Base-by-base conservation (phyloP, 148 eudicot species). In the Linanthus parryae region DNA sequence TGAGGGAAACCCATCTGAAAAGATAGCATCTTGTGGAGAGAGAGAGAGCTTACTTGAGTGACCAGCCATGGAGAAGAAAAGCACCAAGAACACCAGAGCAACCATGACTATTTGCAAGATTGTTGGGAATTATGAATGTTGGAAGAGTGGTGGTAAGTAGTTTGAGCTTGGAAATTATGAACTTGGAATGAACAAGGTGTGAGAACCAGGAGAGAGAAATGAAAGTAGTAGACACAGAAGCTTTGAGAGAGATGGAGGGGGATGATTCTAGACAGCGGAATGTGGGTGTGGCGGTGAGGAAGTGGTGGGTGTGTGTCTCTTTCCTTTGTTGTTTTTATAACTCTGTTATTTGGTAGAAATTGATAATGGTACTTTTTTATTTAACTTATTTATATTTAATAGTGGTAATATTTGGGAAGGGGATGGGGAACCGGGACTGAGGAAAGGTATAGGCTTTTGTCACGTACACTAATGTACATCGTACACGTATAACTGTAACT, bases 41-140 rank as follows among this genome's bases (percentile, higher is more conserved):
- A 27, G 7, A 25, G 20, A 8, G 26, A 15, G 46, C 73, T 73
- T 64, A 73, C 78, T 68, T 73, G 78, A 73, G 30, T 54, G 62
- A 54, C 39, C 52, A 59, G 49, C 55, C 21, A 73, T 31, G 58
- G 59, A 57, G 33, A 68, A 33, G 48, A 68, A 46, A 63, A 73
- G 49, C 62, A 71, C 56, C 7, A 68, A 55, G 61, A 67, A 50
- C 38, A 60, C 54, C 31, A 68, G 49, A 53, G 59, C 51, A 67
- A 54, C 36, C 73, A 73, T 73, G 65, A 42, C 21, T 52, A 43
- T 52, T 35, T 26, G 7, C 11, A 42, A 52, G 35, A 12, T 8
- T 13, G 4, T 20, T 38, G 44, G 21, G 31, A 14, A 4, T 35
- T 36, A 21, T 20, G 23, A 9, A 21, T 3, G 23, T 45, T 21